Conservation (phyloP, 1,139 yeast species). For the Kurtzmaniella quercitrusa region DNA sequence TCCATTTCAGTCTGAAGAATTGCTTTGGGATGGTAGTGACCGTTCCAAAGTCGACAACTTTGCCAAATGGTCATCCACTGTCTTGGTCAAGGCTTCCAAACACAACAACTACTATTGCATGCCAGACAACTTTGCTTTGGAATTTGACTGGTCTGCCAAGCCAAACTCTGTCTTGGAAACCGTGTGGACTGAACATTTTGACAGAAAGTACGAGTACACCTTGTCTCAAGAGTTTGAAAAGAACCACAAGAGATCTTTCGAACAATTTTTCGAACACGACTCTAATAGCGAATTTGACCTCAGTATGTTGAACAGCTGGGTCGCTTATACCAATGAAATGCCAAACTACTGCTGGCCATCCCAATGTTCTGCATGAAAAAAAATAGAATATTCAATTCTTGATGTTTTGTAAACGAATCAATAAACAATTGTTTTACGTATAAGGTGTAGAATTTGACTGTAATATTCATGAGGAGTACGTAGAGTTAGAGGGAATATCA, state of each 20-base stretch:
- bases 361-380: slow-evolving; percentile 2
- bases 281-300: slow-evolving; percentile 1
- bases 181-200: slow-evolving; percentile 17
- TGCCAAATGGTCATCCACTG: slow-evolving; percentile 23
- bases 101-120: slow-evolving; percentile 23
- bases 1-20: slow-evolving; percentile 2
- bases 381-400: background rate
- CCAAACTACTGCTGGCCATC: slow-evolving; percentile 7
- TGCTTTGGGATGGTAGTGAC: slow-evolving; percentile 11
- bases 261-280: background rate
- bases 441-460: background rate
- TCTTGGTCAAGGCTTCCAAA: slow-evolving; percentile 19
- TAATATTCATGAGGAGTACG: too few relatives aligned
- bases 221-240: slow-evolving; percentile 9
- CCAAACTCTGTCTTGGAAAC: slow-evolving; percentile 13
- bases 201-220: slow-evolving; percentile 15
- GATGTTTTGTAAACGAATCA: background rate
- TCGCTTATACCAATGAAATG: slow-evolving; percentile 4
- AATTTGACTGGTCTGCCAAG: slow-evolving; percentile 17
- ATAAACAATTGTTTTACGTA: background rate
- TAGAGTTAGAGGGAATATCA: too few relatives aligned
- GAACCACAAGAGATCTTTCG: background rate
- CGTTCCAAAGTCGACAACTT: slow-evolving; percentile 21
- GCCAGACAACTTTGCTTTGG: slow-evolving; percentile 24
- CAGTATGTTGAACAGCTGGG: slow-evolving; percentile 3